Evolutionary conservation across 1,139 yeast species (phyloP), one percentile per base, ranked within the genome.

Genomic region (Sugiyamaella sp.): DNA sequence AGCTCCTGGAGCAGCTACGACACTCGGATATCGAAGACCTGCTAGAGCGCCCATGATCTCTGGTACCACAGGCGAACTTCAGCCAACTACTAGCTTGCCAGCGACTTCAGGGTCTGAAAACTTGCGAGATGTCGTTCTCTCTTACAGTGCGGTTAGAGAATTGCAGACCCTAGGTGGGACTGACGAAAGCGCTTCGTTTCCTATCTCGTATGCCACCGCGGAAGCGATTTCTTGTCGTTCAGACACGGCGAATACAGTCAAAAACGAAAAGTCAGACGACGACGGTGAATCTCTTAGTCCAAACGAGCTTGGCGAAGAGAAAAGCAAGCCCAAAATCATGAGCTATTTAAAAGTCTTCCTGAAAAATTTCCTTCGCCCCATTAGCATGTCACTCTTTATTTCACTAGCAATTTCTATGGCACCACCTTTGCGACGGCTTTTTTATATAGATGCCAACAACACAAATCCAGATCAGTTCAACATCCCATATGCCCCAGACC

Each of bases 341-440:
- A 47, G 65, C 66, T 19, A 56, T 69, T 25, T 59, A 68, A 21
- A 63, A 71, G 5, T 72, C 48, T 71, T 79, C 55, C n/a, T 76
- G 1, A 79, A 78, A 63, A 89, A 89, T 69, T 79, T 90, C 58
- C 64, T 77, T 41, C 78, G 95, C 14, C 95, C 95, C 0, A 84
- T 84, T 46, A 84, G 95, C 1, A 62, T 84, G 43, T 74, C 91
- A 1, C 79, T 89, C 42, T 75, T 89, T 2, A 45, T 81, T 0
- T 77, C 93, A 1, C 69, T 91, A 47, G 74, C 78, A 2, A 74
- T 88, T 21, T 82, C 95, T 14, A 87, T 91, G 87, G 77, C 93
- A 12, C 97, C 97, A 0, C 91, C 96, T 75, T 75, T 89, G 12
- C 86, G 87, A 63, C 89, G 95, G 0, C 75, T 90, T 29, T 91